Percentiles rank a stretch among this genome's conserved stretches.
Conservation (phyloP, 2,329 filamentous ascomycete genomes). For the Corinectria fuckeliana region DNA sequence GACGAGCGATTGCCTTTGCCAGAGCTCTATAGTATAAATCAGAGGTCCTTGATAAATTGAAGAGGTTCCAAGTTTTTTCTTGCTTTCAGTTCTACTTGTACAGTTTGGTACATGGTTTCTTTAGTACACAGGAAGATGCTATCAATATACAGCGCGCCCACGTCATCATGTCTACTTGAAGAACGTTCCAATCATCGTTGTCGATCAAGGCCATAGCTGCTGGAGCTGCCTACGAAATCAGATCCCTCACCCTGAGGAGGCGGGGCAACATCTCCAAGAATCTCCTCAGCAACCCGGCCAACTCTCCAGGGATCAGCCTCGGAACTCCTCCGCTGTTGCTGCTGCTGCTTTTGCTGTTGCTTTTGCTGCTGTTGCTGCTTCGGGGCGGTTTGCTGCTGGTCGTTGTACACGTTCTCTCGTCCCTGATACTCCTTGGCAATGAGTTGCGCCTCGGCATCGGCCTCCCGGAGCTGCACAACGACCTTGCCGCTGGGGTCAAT, state of each 20-base stretch:
- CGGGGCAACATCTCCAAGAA: slow-evolving; percentile 28
- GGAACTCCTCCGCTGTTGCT: too few species aligned
- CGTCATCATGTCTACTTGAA: slow-evolving; percentile 11
- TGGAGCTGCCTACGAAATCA: slow-evolving; percentile 44
- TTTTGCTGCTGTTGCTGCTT: slow-evolving; percentile 1
- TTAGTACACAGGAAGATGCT: slow-evolving; percentile 26
- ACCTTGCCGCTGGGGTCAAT: slow-evolving; percentile 60
- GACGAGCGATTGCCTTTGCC: not conserved
- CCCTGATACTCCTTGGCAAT: slow-evolving; percentile 56
- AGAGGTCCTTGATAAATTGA: slow-evolving; percentile 23
- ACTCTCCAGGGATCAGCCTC: slow-evolving; percentile 30
- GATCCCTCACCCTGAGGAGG: slow-evolving; percentile 63
- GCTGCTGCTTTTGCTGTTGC: too few species aligned
- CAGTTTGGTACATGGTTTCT: slow-evolving; percentile 39
- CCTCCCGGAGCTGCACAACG: slow-evolving; percentile 50
- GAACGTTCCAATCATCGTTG: slow-evolving; percentile 25
- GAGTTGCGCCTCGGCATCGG: slow-evolving; percentile 46
- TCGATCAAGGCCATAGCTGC: slow-evolving; percentile 47
- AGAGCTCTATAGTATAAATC: not conserved
- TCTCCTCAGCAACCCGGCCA: slow-evolving; percentile 38
- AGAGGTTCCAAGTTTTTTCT: slow-evolving; percentile 23
- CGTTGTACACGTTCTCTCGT: slow-evolving; percentile 42
- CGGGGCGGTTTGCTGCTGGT: slow-evolving; percentile 27
- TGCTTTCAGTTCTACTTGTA: slow-evolving; percentile 42
- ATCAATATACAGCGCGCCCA: slow-evolving; percentile 34